Evolutionary conservation across 176 grass and related monocot species (phyloP).

Genomic region (Guadua angustifolia): DNA sequence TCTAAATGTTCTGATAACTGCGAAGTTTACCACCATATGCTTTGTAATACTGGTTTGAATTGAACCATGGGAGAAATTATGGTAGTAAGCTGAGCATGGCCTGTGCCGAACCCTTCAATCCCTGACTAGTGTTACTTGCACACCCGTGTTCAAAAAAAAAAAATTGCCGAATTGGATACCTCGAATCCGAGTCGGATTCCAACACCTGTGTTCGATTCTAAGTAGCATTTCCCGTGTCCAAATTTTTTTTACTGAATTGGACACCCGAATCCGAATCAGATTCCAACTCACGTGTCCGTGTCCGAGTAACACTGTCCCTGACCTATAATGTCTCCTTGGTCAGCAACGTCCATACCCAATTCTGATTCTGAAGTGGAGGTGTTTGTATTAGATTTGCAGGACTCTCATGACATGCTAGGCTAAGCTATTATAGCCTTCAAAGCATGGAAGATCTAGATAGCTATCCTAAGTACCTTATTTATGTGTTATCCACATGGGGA

Average conservation of each 20-base stretch:
- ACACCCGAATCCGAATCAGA: too few species aligned
- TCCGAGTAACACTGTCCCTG: too few species aligned
- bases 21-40: not conserved
- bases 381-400: constrained; percentile 9
- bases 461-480: not conserved
- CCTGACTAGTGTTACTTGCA: too few species aligned
- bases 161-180: too few species aligned
- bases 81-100: constrained; percentile 5
- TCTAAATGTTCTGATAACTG: constrained; percentile 9
- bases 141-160: too few species aligned
- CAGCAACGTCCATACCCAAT: not conserved
- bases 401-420: not conserved
- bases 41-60: not conserved
- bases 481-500: not conserved
- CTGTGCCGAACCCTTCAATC: not conserved
- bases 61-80: constrained; percentile 6
- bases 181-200: too few species aligned
- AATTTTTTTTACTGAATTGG: too few species aligned
- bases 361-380: constrained; percentile 8
- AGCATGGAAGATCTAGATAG: not conserved
- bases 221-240: too few species aligned
- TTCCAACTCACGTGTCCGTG: too few species aligned
- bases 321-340: not conserved
- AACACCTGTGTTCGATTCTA: too few species aligned
- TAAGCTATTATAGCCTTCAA: constrained; percentile 22